phyloP scores from a whole-genome alignment of 371 early-diverging fungal genomes.

The Mucor plumbeus region DNA sequence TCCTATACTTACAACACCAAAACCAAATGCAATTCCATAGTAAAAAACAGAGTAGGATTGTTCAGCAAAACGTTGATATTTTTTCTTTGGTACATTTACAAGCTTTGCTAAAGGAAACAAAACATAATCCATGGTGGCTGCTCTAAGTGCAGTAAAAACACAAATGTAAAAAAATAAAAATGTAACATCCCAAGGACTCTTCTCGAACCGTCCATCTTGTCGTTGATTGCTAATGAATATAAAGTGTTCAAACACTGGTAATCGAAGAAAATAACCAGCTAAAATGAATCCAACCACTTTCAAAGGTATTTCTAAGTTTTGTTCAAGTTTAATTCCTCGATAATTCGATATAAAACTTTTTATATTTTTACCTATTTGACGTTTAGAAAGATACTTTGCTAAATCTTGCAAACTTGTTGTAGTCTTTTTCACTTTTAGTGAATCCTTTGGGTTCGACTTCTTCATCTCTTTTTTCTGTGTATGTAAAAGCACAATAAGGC shows the following conservation, averaged over 20 bases:
- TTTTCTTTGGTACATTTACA: constrained; percentile 47
- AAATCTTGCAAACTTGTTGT: neutral
- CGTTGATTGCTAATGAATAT: constrained; percentile 46
- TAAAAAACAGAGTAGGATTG: constrained; percentile 72
- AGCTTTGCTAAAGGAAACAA: constrained; percentile 59
- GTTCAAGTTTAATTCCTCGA: neutral
- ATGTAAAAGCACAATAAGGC: neutral
- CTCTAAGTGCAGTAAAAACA: constrained; percentile 66
- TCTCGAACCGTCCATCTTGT: constrained; percentile 53
- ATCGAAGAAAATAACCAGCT: constrained; percentile 36
- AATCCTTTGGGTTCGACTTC: neutral
- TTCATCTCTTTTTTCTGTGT: neutral
- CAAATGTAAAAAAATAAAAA: constrained; percentile 67
- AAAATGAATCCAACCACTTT: constrained; percentile 8
- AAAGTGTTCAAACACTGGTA: constrained; percentile 52
- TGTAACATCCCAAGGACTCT: constrained; percentile 59
- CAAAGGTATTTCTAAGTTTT: constrained; percentile 5
- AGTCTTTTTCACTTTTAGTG: neutral
- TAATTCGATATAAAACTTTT: neutral
- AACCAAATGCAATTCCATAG: constrained; percentile 49
- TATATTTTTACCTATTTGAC: neutral
- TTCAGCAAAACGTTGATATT: constrained; percentile 68
- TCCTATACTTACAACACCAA: constrained; percentile 53
- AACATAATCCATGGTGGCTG: constrained; percentile 55
- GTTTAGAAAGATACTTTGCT: constrained; percentile 11